phyloP scores from a whole-genome alignment of 768 basidiomycete genomes.

The Termitomyces sp. region DNA sequence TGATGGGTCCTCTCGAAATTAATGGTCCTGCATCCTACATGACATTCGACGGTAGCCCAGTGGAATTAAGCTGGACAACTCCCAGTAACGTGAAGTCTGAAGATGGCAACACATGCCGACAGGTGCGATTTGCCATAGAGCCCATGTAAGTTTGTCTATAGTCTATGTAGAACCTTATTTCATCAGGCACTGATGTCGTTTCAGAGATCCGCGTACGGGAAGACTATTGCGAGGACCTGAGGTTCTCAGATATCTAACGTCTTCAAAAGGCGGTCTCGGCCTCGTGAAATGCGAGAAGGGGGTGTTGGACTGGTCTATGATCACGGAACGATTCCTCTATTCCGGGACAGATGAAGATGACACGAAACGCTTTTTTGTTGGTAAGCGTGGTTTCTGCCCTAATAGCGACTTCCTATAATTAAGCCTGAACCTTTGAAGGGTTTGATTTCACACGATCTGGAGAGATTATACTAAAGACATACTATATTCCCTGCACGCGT shows the following conservation, averaged over 20 bases:
- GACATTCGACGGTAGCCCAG: constrained; percentile 28
- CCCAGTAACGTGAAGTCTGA: constrained; percentile 16
- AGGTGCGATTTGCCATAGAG: constrained; percentile 28
- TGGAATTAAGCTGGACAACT: constrained; percentile 28
- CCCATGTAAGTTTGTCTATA: constrained; percentile 20
- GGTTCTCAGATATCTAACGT: constrained; percentile 24
- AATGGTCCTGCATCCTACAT: constrained; percentile 21
- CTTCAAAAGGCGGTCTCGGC: constrained; percentile 22
- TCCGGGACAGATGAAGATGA: constrained; percentile 11
- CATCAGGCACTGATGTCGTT: not conserved
- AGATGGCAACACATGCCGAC: constrained; percentile 14
- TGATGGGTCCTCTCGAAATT: constrained; percentile 23
- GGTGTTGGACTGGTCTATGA: constrained; percentile 22
- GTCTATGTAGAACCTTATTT: not conserved
- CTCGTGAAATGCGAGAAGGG: constrained; percentile 19
- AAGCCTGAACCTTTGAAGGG: constrained; percentile 11
- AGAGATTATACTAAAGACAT: constrained; percentile 23
- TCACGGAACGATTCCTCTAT: constrained; percentile 24
- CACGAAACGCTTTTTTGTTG: constrained; percentile 25
- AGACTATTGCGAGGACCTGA: constrained; percentile 17
- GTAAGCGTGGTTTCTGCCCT: constrained; percentile 12
- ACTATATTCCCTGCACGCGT: constrained; percentile 22
- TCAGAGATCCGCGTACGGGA: constrained; percentile 24
- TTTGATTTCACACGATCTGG: constrained; percentile 25
- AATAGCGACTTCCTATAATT: not conserved